phyloP scores from a whole-genome alignment of 148 eudicot species.

The Nepenthes mirabilis region DNA sequence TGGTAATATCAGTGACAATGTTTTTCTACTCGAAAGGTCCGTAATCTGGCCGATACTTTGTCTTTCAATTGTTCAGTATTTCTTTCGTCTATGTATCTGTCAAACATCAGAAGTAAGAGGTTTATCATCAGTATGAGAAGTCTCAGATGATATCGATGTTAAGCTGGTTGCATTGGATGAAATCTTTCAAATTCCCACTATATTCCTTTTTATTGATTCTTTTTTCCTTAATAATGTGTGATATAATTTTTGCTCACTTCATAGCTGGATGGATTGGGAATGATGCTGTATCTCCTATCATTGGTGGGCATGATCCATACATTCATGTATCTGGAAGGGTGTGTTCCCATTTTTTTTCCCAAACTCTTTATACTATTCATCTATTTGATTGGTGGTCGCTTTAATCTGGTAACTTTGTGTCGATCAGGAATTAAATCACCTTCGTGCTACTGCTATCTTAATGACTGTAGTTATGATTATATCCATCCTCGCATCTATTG shows the following conservation, averaged over 20 bases:
- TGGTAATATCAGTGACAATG: constrained; percentile 78
- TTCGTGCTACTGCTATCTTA: constrained; percentile 61
- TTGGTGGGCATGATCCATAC: constrained; percentile 88
- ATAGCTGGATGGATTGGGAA: constrained; percentile 99
- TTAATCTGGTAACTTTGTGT: constrained; percentile 6
- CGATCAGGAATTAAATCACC: constrained; percentile 72
- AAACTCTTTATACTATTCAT: not conserved
- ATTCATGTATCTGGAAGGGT: constrained; percentile 77
- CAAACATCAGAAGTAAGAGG: no score
- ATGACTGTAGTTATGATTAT: constrained; percentile 74
- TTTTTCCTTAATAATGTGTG: not conserved
- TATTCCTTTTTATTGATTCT: not conserved
- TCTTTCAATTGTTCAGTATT: not conserved
- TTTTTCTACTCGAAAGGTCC: constrained; percentile 78
- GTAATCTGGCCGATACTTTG: constrained; percentile 10
- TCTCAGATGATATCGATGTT: no score
- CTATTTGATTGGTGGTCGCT: not conserved
- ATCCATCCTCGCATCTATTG: constrained; percentile 70
- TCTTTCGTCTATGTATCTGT: not conserved
- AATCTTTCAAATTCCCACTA: no score
- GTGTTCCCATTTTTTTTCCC: constrained; percentile 8
- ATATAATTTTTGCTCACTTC: constrained; percentile 1
- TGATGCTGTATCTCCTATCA: constrained; percentile 75
- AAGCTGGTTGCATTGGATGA: not conserved
- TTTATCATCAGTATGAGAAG: no score